Evolutionary conservation across 106 monocot species (phyloP), one percentile per base, ranked within the genome.

Genomic region (Apostasia ramifera): DNA sequence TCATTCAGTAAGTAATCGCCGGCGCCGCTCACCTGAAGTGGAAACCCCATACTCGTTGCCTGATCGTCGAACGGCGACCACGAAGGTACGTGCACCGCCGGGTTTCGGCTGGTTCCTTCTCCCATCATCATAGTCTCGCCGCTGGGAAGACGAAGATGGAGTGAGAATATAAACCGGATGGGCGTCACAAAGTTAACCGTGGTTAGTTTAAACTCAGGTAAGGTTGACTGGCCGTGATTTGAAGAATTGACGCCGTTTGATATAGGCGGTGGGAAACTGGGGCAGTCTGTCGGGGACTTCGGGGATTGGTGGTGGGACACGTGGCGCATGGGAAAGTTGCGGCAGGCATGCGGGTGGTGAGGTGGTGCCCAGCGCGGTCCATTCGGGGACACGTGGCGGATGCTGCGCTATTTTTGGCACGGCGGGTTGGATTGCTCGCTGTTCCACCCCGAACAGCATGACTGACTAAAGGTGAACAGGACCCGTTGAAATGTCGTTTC

Each of bases 331-430:
- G 26, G 4, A 2, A 63, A n/a, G 45, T 26, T 2, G 44, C n/a
- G n/a, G 62, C 5, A 63, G 62, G 44, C 62, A 63, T 63, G 62
- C 62, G 62, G 62, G 45, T 63, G 44, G 62, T n/a, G 62, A 63
- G 44, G 62, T 63, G 62, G 42, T 63, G 62, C 14, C 10, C 13
- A 5, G 44, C 12, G 10, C 38, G 41, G n/a, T 44, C 11, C 43
- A 45, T 44, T 43, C 45, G 4, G 12, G 45, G 62, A 45, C 62
- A 63, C 62, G 62, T 63, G 10, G 44, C 62, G 43, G 62, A 5
- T 63, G 62, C 62, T 63, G 9, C 43, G 45, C 42, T 63, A 4
- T 42, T 26, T 63, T 45, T 61, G 7, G 44, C 11, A 44, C 62
- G 44, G 5, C 13, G 5, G 41, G n/a, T 2, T 3, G 40, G 2